Base-by-base conservation (phyloP, 805 yeast species). In the Saturnispora sanitii region DNA sequence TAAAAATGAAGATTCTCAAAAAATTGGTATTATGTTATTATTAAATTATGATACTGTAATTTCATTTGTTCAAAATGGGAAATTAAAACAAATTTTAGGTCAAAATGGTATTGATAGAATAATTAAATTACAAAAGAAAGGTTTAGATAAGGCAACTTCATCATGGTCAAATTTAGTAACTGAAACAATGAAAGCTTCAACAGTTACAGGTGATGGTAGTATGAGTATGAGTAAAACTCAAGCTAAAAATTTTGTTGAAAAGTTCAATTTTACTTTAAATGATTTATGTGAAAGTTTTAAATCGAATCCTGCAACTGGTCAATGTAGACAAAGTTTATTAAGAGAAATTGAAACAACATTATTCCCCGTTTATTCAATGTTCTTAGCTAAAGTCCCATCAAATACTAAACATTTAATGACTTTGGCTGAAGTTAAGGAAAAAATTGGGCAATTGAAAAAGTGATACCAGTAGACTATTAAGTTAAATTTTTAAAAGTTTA, bases 151-250 rank as follows among this genome's bases (percentile, higher is more conserved):
- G 50, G 83, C 86, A 55, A 68, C 86, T 42, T 73, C 64, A 37
- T 81, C 75, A 48, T 90, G 97, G 97, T 81, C 82, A 48, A 70
- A 70, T 43, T 77, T 83, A 19, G 86, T 95, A 3, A 70, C 83
- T 18, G 70, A 75, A 39, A 68, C 90, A 37, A 78, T 90, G 70
- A 94, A 82, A 51, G 82, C 81, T 50, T 82, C 95, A 2, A 77
- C 81, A 12, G 77, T 77, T 23, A 70, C 74, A 32, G 44, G 46
- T 11, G 69, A 77, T 19, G 67, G 71, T 17, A 67, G 67, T 40
- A 58, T 64, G 33, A 53, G 56, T 23, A 48, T 58, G 50, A 75
- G 77, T n/a, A 82, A 83, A 49, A 92, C 90, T 53, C 96, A 92
- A 45, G 76, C 84, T 54, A 86, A 85, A 62, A 75, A 73, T 48